Base-by-base conservation (phyloP, 495 filamentous ascomycete species). In the Annulohypoxylon moriforme region DNA sequence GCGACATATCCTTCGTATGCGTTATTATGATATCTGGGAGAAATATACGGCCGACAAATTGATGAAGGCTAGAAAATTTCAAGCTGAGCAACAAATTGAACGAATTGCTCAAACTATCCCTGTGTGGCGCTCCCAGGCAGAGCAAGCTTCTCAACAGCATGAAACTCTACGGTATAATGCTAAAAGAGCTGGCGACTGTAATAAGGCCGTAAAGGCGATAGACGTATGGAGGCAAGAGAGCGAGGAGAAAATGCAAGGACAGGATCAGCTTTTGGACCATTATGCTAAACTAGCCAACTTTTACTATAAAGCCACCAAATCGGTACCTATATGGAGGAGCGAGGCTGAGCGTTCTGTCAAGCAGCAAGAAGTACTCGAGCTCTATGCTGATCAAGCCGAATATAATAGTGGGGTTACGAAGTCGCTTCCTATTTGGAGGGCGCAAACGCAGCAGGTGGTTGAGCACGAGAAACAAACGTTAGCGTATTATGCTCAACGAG, bases 21-120 rank as follows among this genome's bases (percentile, higher is more conserved):
- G 89, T 61, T 93, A 90, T 72, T 96, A 94, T 76, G 89, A 89
- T 70, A 89, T 89, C 3, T 96, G 92, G 92, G 85, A 88, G 34
- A 88, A 89, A 46, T 89, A 93, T 50, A 94, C 92, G 10, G 85
- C 84, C 6, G 88, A 91, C 46, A 91, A 93, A 71, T 83, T 90
- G 62, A 73, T 88, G 31, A 93, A 92, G 76, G 87, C 89, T 1
- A 87, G 88, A 42, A 83, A 88, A 9, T 91, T 90, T 61, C 81
- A 85, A 10, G 66, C 89, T 6, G 82, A 82, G 42, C 88, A 85
- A 14, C 52, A 69, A 29, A 52, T 49, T 25, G 65, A 71, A 57
- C 68, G 61, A 0, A 25, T 69, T 46, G 52, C 56, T 20, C 40
- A 60, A 49, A 50, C 38, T n/a, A 33, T 78, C 24, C 65, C 66